Percentiles rank a stretch among this genome's conserved stretches.
These are phyloP conservation scores for Monosporascus sp. DNA, from an alignment of 2,329 filamentous ascomycete species.

Conservation along the genomic window DNA sequence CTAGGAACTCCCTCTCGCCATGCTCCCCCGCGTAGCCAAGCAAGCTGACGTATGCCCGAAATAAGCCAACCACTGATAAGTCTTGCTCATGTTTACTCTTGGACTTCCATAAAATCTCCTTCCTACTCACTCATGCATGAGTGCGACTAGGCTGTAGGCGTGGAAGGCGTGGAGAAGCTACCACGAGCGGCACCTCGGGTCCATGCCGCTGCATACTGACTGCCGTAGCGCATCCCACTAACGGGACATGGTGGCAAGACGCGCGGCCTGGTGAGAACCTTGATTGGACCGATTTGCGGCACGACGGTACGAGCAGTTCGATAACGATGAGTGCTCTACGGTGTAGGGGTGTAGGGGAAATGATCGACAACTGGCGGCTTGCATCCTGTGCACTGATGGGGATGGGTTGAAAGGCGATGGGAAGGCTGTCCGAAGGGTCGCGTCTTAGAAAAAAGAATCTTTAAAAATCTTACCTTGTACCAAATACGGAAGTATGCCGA, in stretches of 20 bases:
- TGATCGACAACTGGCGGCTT: neutral
- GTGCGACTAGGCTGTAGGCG: neutral
- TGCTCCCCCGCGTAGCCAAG: neutral
- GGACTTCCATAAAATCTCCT: too few species aligned
- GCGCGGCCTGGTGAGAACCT: neutral
- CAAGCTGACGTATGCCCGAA: neutral
- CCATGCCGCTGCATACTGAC: neutral
- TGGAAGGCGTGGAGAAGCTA: neutral
- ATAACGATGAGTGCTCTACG: neutral
- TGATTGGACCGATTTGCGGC: neutral
- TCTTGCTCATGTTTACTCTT: neutral
- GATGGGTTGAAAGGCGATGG: neutral
- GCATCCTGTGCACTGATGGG: neutral
- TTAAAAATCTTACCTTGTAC: neutral
- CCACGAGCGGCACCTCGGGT: neutral
- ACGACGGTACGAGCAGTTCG: neutral
- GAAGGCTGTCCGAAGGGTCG: neutral
- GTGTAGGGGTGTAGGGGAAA: neutral
- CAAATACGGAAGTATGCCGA: too few species aligned
- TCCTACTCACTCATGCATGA: neutral
- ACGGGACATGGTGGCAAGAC: neutral
- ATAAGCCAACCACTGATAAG: neutral
- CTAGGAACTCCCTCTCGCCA: neutral
- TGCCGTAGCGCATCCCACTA: neutral
- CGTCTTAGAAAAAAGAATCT: neutral